Percentiles rank a stretch among this genome's conserved stretches.
phyloP scores from a whole-genome alignment of 2,329 filamentous ascomycete species.

The Colletotrichum lentis region DNA sequence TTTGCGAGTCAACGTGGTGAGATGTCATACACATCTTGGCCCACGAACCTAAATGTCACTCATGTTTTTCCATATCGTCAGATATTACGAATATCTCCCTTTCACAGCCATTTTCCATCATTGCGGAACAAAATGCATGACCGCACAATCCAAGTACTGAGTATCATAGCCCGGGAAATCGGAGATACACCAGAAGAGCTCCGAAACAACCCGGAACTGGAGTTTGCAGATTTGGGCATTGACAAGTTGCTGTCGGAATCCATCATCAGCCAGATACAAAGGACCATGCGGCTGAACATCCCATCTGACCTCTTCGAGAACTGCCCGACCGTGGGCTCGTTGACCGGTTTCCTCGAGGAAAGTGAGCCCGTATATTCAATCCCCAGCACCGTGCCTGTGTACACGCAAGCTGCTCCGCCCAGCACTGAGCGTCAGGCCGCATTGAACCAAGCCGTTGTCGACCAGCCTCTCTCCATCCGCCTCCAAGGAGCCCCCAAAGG shows the following conservation, averaged over 20 bases:
- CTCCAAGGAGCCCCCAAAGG: not conserved
- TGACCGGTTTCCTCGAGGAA: not conserved
- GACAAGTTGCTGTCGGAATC: not conserved
- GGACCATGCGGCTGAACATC: not conserved
- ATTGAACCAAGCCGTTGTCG: too few relatives aligned
- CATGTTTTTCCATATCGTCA: too few relatives aligned
- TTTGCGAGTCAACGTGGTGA: too few relatives aligned
- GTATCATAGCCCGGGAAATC: not conserved
- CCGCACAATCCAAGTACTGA: not conserved
- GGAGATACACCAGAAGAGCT: not conserved
- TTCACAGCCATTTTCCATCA: too few relatives aligned
- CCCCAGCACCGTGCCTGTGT: not conserved
- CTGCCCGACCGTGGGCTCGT: not conserved
- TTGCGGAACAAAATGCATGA: too few relatives aligned
- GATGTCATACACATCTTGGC: too few relatives aligned
- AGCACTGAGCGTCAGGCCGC: not conserved
- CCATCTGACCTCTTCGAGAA: not conserved
- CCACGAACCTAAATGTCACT: too few relatives aligned
- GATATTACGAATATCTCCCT: too few relatives aligned
- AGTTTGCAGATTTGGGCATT: constrained; percentile 2
- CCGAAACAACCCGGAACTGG: not conserved
- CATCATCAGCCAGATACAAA: not conserved
- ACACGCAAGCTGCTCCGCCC: not conserved
- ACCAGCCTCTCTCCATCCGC: not conserved
- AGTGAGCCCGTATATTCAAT: not conserved